These are phyloP conservation scores for Lactarius evosmus DNA, from an alignment of 768 basidiomycete genomes.

Conservation along the genomic window DNA sequence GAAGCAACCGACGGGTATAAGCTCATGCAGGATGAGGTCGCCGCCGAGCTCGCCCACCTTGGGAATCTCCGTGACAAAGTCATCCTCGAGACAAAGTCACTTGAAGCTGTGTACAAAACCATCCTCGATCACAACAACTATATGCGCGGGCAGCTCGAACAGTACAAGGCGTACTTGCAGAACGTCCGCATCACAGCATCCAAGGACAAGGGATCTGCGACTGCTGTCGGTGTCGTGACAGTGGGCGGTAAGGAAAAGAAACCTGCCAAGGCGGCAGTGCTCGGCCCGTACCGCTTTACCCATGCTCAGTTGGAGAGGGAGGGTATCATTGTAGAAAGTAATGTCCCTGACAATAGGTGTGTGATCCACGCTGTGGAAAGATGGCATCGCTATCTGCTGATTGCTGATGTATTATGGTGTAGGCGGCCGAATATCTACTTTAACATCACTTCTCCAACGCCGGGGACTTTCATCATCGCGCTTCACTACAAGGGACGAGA, in stretches of 20 bases:
- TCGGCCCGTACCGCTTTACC: conserved; percentile 96
- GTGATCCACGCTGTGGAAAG: conserved; percentile 31
- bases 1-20: conserved; percentile 80
- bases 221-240: conserved; percentile 89
- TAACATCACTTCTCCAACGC: conserved; percentile 96
- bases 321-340: conserved; percentile 98
- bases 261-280: conserved; percentile 73
- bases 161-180: conserved; percentile 99
- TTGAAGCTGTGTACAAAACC: conserved; percentile 98
- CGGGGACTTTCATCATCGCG: conserved; percentile 98
- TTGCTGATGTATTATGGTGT: conserved; percentile 15
- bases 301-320: conserved; percentile 99
- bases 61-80: conserved; percentile 98
- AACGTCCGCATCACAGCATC: conserved; percentile 90
- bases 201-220: conserved; percentile 85
- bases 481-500: conserved; percentile 98
- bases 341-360: conserved; percentile 96
- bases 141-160: conserved; percentile 91
- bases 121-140: conserved; percentile 99
- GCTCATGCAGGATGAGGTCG: conserved; percentile 97
- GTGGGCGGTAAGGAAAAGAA: conserved; percentile 99
- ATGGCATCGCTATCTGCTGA: conserved; percentile 20
- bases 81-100: conserved; percentile 81
- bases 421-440: conserved; percentile 99
- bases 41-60: conserved; percentile 91